Conservation (phyloP, 768 basidiomycete genomes). For the Boletus rubescentipes region DNA sequence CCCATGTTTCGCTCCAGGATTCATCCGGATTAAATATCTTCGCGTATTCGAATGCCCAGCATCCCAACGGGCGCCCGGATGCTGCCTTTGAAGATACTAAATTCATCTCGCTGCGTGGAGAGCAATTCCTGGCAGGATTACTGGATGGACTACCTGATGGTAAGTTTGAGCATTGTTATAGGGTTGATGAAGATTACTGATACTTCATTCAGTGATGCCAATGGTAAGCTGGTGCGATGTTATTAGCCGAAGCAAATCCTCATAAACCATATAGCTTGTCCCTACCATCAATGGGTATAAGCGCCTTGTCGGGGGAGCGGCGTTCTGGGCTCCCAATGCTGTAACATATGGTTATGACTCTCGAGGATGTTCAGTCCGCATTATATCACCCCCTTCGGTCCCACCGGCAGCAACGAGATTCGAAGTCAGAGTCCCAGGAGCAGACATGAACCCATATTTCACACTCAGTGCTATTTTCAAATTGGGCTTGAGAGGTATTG, state of each 20-base stretch:
- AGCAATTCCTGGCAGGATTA: constrained; percentile 94
- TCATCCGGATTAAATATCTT: constrained; percentile 74
- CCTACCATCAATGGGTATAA: constrained; percentile 98
- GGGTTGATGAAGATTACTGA: constrained; percentile 1
- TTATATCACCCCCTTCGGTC: constrained; percentile 90
- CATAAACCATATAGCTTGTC: constrained; percentile 51
- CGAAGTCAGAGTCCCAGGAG: constrained; percentile 93
- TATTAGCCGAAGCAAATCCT: not conserved
- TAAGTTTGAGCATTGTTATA: constrained; percentile 33
- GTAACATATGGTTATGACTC: constrained; percentile 96
- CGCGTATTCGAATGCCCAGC: constrained; percentile 61
- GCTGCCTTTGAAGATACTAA: constrained; percentile 82
- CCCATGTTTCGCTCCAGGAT: constrained; percentile 85
- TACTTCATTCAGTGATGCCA: constrained; percentile 64
- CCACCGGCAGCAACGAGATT: constrained; percentile 80
- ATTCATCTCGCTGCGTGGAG: constrained; percentile 78
- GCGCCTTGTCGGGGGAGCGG: constrained; percentile 89
- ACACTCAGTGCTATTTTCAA: constrained; percentile 85
- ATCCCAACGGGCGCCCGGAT: constrained; percentile 59
- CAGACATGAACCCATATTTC: constrained; percentile 95
- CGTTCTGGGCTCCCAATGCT: constrained; percentile 92
- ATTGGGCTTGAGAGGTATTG: constrained; percentile 85
- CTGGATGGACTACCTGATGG: constrained; percentile 88
- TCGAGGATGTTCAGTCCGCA: constrained; percentile 86
- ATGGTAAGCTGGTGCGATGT: constrained; percentile 49